Evolutionary conservation across 169 alveolate genomes (phyloP).

Genomic region (Eimeria sp.): DNA sequence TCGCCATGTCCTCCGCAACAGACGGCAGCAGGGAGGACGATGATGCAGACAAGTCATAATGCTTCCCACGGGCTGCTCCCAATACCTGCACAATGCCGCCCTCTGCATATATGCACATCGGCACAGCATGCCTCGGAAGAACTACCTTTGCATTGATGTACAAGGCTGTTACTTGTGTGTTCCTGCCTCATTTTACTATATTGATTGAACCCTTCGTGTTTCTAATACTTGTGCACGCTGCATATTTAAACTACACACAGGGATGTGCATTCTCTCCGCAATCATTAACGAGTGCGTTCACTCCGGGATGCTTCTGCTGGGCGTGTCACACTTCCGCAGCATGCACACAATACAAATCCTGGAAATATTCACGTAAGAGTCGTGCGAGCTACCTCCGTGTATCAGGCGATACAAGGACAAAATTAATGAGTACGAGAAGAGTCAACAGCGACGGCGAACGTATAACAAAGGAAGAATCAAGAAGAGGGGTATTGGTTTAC

Average conservation of each 20-base stretch:
- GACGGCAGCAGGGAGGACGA: conserved; percentile 51
- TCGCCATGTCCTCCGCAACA: conserved; percentile 21
- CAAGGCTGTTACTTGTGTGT: not conserved
- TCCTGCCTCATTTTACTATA: not conserved
- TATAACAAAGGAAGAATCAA: not conserved
- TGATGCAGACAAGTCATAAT: not conserved
- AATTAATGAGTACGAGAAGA: not conserved
- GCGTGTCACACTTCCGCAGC: not conserved
- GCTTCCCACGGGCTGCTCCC: conserved; percentile 92
- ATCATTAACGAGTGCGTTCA: not conserved
- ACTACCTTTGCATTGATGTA: not conserved
- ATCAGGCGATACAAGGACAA: not conserved
- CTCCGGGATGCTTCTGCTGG: not conserved
- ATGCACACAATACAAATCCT: too few species aligned
- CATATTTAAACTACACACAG: not conserved
- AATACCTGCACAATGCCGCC: conserved; percentile 87
- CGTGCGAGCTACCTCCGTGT: too few species aligned
- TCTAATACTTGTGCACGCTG: not conserved
- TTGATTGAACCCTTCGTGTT: not conserved
- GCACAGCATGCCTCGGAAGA: not conserved
- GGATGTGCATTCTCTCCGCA: not conserved
- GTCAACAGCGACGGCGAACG: not conserved
- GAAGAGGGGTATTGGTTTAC: conserved; percentile 16
- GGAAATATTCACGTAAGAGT: too few species aligned
- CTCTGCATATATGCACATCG: conserved; percentile 43